Evolutionary conservation across 345 rosid genomes (phyloP), one percentile per base, ranked within the genome.

Genomic region (Populus euphratica): DNA sequence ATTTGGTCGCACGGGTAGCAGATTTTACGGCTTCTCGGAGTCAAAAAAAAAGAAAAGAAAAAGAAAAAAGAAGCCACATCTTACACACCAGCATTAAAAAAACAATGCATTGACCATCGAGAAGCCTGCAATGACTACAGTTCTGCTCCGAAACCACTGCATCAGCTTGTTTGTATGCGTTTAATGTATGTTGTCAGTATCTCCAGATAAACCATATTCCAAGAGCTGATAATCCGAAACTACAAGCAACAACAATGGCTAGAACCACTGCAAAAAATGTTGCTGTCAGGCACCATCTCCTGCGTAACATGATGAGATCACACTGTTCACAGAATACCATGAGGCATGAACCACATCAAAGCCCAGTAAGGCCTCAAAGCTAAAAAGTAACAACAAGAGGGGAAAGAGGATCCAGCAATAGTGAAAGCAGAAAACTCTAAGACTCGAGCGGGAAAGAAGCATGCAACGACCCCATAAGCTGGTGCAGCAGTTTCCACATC

Each of bases 231-330:
- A 68, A 56, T 44, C 77, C 78, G 23, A 69, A 5, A 79, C 49
- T 33, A 18, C 62, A 25, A 11, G 56, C 0, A 6, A 61, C 14
- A 44, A 18, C 35, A 74, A 70, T 16, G 31, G 63, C 50, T 62
- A 76, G 50, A 63, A 79, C 73, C 23, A 85, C 85, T 18, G 33
- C 68, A 59, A 33, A 76, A 74, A 77, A 56, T 81, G 85, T 64
- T 78, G 82, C 77, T 84, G 87, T 93, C 90, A 33, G 5, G 36
- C 36, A 83, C 91, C 89, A 90, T 72, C 82, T 79, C 91, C 98
- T 94, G 83, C 85, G 82, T 69, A 33, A 74, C 64, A 82, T 69
- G 63, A 69, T n/a, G 31, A 38, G 17, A 52, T 35, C 20, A 38
- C 38, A 67, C 2, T 35, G n/a, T 59, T 68, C 18, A 68, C 33